Evolutionary conservation across 768 basidiomycete genomes (phyloP), one percentile per base, ranked within the genome.

Genomic region (Leucosporidium creatinivorum): DNA sequence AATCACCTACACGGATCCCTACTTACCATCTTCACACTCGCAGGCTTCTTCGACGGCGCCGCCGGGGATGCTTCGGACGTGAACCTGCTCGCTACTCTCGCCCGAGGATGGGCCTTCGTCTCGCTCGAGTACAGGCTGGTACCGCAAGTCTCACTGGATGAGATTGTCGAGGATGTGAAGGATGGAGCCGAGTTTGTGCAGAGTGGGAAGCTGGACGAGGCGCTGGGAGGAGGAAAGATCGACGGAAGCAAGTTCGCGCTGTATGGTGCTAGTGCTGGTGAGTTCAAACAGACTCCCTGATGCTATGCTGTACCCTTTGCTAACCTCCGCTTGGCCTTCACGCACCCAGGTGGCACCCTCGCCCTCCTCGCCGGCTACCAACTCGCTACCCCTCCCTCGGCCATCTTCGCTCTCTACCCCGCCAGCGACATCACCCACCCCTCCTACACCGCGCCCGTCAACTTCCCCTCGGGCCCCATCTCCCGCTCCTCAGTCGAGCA

Each of bases 21-120:
- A 26, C n/a, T n/a, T 3, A n/a, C 50, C 33, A 36, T 28, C 49
- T 21, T 0, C 26, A 4, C 19, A 10, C 31, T 19, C 21, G 19
- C 57, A 71, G 70, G 61, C n/a, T 68, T 64, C 63, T 71, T 71
- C 48, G 70, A 71, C 61, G 70, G 70, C 48, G 63, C 63, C 1
- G 48, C 63, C 7, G n/a, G 25, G 19, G 70, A 71, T 51, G 62
- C 23, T 10, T 58, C 54, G 4, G 56, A 54, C 51, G 50, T 50
- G 9, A 65, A 65, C 70, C 44, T 68, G 30, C 36, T 62, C 23
- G 44, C 63, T 3, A 58, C 44, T n/a, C 66, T 71, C 56, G 50
- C 31, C 9, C 59, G 70, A 30, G 70, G 70, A 1, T 68, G 66
- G 63, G 70, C 70, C 17, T 71, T 71, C 36, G 63, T 62, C 61